These are phyloP conservation scores for Fusarium circinatum DNA, from an alignment of 2,329 filamentous ascomycete species.

Conservation along the genomic window DNA sequence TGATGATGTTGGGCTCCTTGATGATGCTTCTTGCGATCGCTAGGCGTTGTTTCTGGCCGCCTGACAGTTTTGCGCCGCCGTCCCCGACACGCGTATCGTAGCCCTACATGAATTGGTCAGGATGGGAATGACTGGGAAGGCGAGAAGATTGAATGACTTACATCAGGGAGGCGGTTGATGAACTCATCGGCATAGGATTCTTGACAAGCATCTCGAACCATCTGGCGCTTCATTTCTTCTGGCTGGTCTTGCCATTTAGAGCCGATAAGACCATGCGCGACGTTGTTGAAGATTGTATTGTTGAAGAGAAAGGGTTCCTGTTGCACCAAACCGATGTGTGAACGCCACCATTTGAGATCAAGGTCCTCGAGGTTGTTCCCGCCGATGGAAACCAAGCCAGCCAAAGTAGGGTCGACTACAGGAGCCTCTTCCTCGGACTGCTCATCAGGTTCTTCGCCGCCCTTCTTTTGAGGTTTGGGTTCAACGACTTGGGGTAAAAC, in stretches of 20 bases:
- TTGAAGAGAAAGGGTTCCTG: constrained; percentile 68
- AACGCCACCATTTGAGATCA: constrained; percentile 36
- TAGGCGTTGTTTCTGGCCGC: constrained; percentile 66
- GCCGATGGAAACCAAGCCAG: constrained; percentile 4
- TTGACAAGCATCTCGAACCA: constrained; percentile 60
- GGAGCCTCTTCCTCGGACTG: neutral
- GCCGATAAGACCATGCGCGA: constrained; percentile 56
- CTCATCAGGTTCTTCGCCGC: neutral
- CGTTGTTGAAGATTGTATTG: constrained; percentile 58
- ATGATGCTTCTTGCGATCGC: constrained; percentile 66
- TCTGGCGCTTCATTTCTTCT: constrained; percentile 52
- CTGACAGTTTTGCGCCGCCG: constrained; percentile 66
- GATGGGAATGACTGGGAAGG: accelerated
- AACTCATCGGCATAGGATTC: constrained; percentile 65
- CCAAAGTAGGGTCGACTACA: neutral
- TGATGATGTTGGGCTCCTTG: constrained; percentile 67
- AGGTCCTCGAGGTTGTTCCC: constrained; percentile 24
- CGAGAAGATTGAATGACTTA: constrained; percentile 33
- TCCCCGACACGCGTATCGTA: constrained; percentile 61
- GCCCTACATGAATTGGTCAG: constrained; percentile 44
- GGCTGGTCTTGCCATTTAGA: constrained; percentile 50
- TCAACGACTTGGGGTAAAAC: constrained; percentile 19
- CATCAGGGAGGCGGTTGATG: constrained; percentile 59
- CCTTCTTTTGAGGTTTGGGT: neutral
- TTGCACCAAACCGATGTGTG: constrained; percentile 55